A percentile compares a stretch with the other conserved stretches of the same genome.
These are phyloP conservation scores for Macroventuria anomochaeta DNA, from an alignment of 2,329 filamentous ascomycete species.

Conservation along the genomic window DNA sequence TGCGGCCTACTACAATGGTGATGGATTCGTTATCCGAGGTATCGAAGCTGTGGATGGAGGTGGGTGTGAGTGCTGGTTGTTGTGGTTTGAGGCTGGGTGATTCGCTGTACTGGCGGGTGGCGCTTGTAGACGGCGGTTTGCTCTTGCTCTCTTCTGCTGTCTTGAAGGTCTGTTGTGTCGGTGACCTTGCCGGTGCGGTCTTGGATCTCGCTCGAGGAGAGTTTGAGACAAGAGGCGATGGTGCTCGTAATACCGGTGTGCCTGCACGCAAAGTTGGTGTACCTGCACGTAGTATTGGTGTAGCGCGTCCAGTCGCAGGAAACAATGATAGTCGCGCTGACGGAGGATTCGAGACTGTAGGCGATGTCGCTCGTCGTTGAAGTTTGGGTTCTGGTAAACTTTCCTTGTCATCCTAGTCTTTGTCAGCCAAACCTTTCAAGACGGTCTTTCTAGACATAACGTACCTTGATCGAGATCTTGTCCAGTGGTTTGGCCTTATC, in stretches of 20 bases:
- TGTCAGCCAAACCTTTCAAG: slow-evolving; percentile 2
- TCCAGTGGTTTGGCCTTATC: slow-evolving; percentile 45
- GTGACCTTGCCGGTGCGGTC: slow-evolving; percentile 41
- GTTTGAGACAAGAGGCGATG: slow-evolving; percentile 34
- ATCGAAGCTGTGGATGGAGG: slow-evolving; percentile 38
- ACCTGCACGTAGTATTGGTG: slow-evolving; percentile 11
- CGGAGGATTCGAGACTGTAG: slow-evolving; percentile 34
- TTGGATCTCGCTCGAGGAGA: slow-evolving; percentile 33
- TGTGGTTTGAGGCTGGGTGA: slow-evolving; percentile 24
- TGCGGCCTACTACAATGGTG: slow-evolving; percentile 33
- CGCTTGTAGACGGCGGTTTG: slow-evolving; percentile 12
- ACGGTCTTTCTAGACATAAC: slow-evolving; percentile 11
- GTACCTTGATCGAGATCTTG: slow-evolving; percentile 43
- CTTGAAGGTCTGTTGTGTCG: slow-evolving; percentile 33
- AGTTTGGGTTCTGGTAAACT: slow-evolving; percentile 26
- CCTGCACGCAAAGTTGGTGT: slow-evolving; percentile 17
- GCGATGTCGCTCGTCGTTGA: slow-evolving; percentile 45
- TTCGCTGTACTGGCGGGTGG: slow-evolving; percentile 11
- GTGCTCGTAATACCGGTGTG: slow-evolving; percentile 25
- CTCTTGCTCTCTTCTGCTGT: slow-evolving; percentile 6
- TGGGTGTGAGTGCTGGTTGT: slow-evolving; percentile 32
- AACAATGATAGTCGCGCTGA: slow-evolving; percentile 44
- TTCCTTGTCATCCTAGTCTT: slow-evolving; percentile 25
- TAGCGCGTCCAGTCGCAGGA: slow-evolving; percentile 31
- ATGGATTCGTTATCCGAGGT: slow-evolving; percentile 38